phyloP scores from a whole-genome alignment of 345 rosid species.

The Pseudoturritis turrita region DNA sequence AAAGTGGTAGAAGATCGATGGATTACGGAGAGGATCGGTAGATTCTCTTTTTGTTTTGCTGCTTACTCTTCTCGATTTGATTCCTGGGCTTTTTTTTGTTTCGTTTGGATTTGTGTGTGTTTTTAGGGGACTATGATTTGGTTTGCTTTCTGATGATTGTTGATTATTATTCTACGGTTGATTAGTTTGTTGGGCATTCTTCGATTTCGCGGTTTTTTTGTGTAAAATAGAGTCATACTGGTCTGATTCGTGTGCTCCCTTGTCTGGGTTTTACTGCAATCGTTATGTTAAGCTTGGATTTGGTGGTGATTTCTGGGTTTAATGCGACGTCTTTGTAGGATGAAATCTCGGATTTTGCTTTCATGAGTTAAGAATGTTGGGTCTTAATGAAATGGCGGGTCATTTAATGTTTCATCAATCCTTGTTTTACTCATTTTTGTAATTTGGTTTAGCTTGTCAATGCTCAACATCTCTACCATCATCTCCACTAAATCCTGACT shows the following conservation, averaged over 20 bases:
- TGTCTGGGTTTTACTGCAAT: neutral
- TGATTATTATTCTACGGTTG: neutral
- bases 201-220: neutral
- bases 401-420: neutral
- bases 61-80: conserved; percentile 8
- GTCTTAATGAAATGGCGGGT: neutral
- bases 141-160: neutral
- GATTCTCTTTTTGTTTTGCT: neutral
- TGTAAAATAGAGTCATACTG: neutral
- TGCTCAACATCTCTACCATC: neutral
- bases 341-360: conserved; percentile 1
- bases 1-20: conserved; percentile 28
- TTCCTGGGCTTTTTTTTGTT: neutral
- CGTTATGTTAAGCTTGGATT: neutral
- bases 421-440: neutral
- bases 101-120: neutral
- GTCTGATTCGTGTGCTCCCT: neutral
- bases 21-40: conserved; percentile 41
- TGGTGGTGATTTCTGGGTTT: neutral
- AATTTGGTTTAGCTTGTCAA: neutral
- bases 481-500: neutral
- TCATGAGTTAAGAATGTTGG: neutral
- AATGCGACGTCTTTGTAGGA: too few relatives aligned
- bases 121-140: neutral
- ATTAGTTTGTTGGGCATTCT: conserved; percentile 5